Evolutionary conservation across 306 rosid species (phyloP), one percentile per base, ranked within the genome.

Genomic region (Oxytropis ochrocephala): DNA sequence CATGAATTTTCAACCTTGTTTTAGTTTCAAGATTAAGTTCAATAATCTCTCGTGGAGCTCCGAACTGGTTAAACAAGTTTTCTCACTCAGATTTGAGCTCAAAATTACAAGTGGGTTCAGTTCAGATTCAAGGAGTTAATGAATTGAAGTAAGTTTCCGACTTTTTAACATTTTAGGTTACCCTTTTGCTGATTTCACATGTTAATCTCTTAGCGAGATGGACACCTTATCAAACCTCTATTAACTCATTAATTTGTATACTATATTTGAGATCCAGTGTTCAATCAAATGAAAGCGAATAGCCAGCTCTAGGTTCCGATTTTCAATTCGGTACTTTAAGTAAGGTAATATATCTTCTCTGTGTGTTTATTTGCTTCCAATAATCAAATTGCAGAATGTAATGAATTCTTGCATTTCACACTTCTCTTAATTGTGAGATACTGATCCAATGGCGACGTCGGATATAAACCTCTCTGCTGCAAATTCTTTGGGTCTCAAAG

Each of bases 251-350:
- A 52, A 46, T 42, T 32, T 64, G 43, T 43, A 50, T 67, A 13
- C 61, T 51, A 39, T 49, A 43, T 67, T 72, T 49, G 79, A 93
- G 97, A 86, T 82, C 83, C 98, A 16, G 21, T 84, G 74, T 86
- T 83, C 75, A 79, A 54, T 84, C 97, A 90, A 63, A 77, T 88
- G 68, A 93, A 85, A 80, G 75, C 89, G 54, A 86, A 74, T 78
- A 76, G 80, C 78, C 92, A 79, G 80, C 82, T 43, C 62, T 82
- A 48, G 90, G 89, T 72, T 79, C 72, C 48, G 88, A 88, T 74
- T 65, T 84, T 78, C 97, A 90, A 52, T 86, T 88, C 79, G 84
- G 89, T 11, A 55, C 85, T 51, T 78, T 88, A 52, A 90, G 69
- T 70, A 90, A 88, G 96, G 98, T 90, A 82, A 65, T 39, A 51